These are phyloP conservation scores for Cryoendolithus antarcticus DNA, from an alignment of 2,329 filamentous ascomycete species.

Conservation along the genomic window DNA sequence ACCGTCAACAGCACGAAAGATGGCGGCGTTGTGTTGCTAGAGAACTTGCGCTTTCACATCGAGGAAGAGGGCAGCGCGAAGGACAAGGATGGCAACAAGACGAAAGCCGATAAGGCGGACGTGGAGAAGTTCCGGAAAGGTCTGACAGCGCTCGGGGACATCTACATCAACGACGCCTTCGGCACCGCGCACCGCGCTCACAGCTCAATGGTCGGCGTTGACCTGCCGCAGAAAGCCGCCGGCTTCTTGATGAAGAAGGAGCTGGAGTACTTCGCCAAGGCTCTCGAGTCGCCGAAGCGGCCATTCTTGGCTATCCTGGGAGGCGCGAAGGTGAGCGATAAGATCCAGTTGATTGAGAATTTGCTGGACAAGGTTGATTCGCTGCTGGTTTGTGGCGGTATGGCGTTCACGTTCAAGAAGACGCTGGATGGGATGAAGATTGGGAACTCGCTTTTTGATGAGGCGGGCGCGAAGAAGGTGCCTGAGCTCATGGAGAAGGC, in stretches of 20 bases:
- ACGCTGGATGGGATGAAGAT: conserved; percentile 85
- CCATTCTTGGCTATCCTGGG: conserved; percentile 98
- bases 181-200: conserved; percentile 96
- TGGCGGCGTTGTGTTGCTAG: conserved; percentile 78
- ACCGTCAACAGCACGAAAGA: conserved; percentile 70
- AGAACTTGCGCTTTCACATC: conserved; percentile 96
- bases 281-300: conserved; percentile 80
- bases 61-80: conserved; percentile 97
- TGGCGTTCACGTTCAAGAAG: conserved; percentile 99
- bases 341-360: conserved; percentile 99
- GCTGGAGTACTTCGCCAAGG: conserved; percentile 97
- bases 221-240: conserved; percentile 91
- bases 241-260: conserved; percentile 99
- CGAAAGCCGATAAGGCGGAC: conserved; percentile 89
- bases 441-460: conserved; percentile 82
- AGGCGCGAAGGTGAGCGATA: conserved; percentile 96
- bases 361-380: conserved; percentile 95
- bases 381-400: conserved; percentile 90
- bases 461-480: conserved; percentile 86
- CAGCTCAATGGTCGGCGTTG: conserved; percentile 97
- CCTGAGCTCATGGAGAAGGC: conserved; percentile 83
- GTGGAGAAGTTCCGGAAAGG: conserved; percentile 92
- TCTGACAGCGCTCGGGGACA: conserved; percentile 82
- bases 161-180: conserved; percentile 98
- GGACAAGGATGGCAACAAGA: conserved; percentile 90